Evolutionary conservation across 2,329 filamentous ascomycete species (phyloP).

Genomic region (Phaeophleospora eucalypticola): DNA sequence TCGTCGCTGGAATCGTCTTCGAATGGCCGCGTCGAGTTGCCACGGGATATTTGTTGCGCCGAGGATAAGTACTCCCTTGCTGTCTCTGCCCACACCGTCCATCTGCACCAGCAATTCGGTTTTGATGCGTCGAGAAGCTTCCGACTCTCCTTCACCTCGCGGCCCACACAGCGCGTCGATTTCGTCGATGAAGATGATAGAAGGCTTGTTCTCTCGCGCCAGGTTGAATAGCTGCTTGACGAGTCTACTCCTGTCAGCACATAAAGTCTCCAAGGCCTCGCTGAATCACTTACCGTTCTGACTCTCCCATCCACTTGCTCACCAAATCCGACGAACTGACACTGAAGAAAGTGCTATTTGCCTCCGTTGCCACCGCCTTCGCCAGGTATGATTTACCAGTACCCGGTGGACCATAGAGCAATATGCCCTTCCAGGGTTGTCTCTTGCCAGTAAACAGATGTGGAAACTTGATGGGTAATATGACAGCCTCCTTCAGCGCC

Average conservation of each 20-base stretch:
- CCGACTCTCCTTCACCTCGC: constrained; percentile 89
- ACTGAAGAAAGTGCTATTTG: constrained; percentile 98
- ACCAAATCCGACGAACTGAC: constrained; percentile 96
- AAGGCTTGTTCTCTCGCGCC: constrained; percentile 95
- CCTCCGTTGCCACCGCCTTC: constrained; percentile 95
- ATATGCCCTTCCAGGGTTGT: constrained; percentile 96
- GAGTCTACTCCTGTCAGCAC: constrained; percentile 53
- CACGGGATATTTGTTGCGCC: constrained; percentile 98
- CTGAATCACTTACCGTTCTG: constrained; percentile 70
- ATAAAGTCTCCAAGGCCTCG: not conserved
- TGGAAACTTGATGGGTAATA: constrained; percentile 96
- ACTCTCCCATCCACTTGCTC: constrained; percentile 99
- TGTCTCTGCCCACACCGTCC: constrained; percentile 97
- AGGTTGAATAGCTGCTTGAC: constrained; percentile 97
- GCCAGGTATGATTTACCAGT: constrained; percentile 97
- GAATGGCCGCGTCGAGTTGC: constrained; percentile 95
- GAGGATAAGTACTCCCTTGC: constrained; percentile 85
- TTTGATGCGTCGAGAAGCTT: constrained; percentile 96
- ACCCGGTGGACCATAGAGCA: constrained; percentile 92
- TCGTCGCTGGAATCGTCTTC: constrained; percentile 89
- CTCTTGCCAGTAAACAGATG: constrained; percentile 93
- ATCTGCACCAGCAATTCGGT: constrained; percentile 98
- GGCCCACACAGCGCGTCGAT: constrained; percentile 95
- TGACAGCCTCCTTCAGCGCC: constrained; percentile 93
- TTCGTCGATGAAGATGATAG: constrained; percentile 98